phyloP scores from a whole-genome alignment of 2,329 filamentous ascomycete genomes.

The Sordariomycetes sp. region DNA sequence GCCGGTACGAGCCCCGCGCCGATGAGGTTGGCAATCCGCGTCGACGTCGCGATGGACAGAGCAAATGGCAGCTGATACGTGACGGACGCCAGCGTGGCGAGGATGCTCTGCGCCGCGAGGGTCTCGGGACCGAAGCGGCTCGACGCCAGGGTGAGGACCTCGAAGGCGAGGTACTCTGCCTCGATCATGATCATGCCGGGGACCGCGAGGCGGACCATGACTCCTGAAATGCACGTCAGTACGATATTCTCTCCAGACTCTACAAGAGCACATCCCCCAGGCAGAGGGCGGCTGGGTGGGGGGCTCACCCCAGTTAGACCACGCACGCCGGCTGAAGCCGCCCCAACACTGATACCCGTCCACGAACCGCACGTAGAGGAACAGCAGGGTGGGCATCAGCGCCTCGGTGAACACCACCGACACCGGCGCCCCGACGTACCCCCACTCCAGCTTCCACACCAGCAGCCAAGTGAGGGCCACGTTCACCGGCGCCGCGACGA shows the following conservation, averaged over 20 bases:
- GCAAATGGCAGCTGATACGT: slow-evolving; percentile 91
- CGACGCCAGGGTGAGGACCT: slow-evolving; percentile 73
- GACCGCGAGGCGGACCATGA: slow-evolving; percentile 74
- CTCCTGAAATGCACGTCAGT: slow-evolving; percentile 13
- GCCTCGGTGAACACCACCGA: slow-evolving; percentile 69
- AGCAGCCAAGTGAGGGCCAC: slow-evolving; percentile 66
- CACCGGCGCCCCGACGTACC: slow-evolving; percentile 70
- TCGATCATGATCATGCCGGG: slow-evolving; percentile 90
- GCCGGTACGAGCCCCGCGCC: slow-evolving; percentile 72
- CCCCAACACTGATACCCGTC: slow-evolving; percentile 73
- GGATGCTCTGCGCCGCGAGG: slow-evolving; percentile 77
- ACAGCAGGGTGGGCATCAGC: slow-evolving; percentile 62
- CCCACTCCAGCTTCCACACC: slow-evolving; percentile 57
- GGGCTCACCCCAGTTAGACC: slow-evolving; percentile 59
- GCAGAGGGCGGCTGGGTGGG: neutral
- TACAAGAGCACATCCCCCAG: neutral
- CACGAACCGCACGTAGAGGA: slow-evolving; percentile 64
- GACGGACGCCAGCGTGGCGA: slow-evolving; percentile 64
- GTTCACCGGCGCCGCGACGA: slow-evolving; percentile 66
- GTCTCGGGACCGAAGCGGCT: slow-evolving; percentile 67
- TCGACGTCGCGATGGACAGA: slow-evolving; percentile 76
- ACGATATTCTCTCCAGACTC: neutral
- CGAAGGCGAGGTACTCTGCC: slow-evolving; percentile 87
- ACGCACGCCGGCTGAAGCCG: slow-evolving; percentile 57
- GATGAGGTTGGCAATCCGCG: slow-evolving; percentile 82